These are phyloP conservation scores for Rhodotorula kratochvilovae DNA, from an alignment of 768 basidiomycete genomes.

Conservation along the genomic window DNA sequence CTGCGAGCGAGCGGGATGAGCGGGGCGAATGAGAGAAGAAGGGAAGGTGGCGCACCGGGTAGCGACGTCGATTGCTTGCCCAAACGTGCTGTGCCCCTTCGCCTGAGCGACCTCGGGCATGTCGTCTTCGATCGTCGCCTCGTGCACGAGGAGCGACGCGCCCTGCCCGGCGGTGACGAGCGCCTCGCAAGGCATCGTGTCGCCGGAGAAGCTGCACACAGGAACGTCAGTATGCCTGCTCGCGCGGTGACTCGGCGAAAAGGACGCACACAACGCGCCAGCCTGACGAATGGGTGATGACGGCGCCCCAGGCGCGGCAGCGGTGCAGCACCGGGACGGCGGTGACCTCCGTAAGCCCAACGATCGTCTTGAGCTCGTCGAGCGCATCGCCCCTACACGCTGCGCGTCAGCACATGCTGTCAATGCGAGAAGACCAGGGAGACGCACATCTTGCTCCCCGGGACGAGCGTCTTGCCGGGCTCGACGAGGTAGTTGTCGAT, in stretches of 20 bases:
- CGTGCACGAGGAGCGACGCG: constrained; percentile 84
- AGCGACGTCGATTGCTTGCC: constrained; percentile 77
- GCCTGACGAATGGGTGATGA: constrained; percentile 63
- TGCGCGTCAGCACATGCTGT: no score
- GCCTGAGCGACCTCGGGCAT: constrained; percentile 55
- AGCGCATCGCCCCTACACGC: not conserved
- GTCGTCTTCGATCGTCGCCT: constrained; percentile 86
- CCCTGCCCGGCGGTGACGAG: constrained; percentile 62
- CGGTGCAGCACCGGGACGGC: constrained; percentile 73
- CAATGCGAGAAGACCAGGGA: no score
- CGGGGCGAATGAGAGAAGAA: not conserved
- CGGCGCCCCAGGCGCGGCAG: constrained; percentile 65
- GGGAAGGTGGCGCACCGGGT: constrained; percentile 53
- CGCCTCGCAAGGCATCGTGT: constrained; percentile 71
- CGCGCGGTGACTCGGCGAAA: not conserved
- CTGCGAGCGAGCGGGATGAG: constrained; percentile 49
- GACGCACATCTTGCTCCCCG: constrained; percentile 29
- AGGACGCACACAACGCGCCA: constrained; percentile 70
- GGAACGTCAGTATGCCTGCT: not conserved
- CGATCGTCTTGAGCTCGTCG: constrained; percentile 11
- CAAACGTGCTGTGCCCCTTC: constrained; percentile 85
- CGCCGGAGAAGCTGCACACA: constrained; percentile 72
- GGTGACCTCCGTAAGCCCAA: constrained; percentile 60
- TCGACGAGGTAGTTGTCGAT: constrained; percentile 31
- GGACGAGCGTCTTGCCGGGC: constrained; percentile 7